Evolutionary conservation across 2,329 filamentous ascomycete species (phyloP).

Genomic region (Aureobasidium namibiae): DNA sequence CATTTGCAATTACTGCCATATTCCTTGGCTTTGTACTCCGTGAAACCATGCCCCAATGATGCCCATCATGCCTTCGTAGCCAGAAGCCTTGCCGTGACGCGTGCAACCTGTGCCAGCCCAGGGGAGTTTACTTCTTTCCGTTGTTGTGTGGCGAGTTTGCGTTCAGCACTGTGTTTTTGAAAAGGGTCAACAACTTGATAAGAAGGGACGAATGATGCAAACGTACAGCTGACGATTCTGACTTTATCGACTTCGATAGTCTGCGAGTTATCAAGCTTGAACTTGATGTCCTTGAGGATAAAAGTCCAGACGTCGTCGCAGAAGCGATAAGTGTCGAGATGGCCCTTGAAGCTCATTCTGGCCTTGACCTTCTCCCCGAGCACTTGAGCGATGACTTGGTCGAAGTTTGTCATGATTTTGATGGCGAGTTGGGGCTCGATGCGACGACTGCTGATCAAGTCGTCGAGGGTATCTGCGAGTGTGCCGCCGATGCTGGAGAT

Average conservation of each 20-base stretch:
- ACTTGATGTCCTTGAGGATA: constrained; percentile 96
- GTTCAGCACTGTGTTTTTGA: neutral
- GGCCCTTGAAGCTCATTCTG: constrained; percentile 60
- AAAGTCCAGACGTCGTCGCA: constrained; percentile 99
- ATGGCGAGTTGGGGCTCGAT: constrained; percentile 98
- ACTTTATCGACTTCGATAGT: constrained; percentile 79
- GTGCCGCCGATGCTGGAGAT: constrained; percentile 73
- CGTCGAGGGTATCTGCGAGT: constrained; percentile 93
- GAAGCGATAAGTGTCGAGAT: constrained; percentile 96
- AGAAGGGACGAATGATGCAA: no score
- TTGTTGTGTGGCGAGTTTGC: constrained; percentile 1
- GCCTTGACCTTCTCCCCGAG: constrained; percentile 88
- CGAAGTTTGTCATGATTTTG: constrained; percentile 95
- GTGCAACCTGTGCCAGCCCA: no score
- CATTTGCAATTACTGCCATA: neutral
- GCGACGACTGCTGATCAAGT: constrained; percentile 85
- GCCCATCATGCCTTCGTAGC: neutral
- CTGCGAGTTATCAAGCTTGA: constrained; percentile 80
- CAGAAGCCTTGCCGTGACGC: no score
- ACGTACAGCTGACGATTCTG: constrained; percentile 82
- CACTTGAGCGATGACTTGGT: constrained; percentile 84
- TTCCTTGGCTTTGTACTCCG: neutral
- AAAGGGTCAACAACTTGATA: no score
- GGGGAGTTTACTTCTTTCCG: neutral
- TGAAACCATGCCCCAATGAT: neutral